phyloP scores from a whole-genome alignment of 768 basidiomycete genomes.

The Dentipellis sp. region DNA sequence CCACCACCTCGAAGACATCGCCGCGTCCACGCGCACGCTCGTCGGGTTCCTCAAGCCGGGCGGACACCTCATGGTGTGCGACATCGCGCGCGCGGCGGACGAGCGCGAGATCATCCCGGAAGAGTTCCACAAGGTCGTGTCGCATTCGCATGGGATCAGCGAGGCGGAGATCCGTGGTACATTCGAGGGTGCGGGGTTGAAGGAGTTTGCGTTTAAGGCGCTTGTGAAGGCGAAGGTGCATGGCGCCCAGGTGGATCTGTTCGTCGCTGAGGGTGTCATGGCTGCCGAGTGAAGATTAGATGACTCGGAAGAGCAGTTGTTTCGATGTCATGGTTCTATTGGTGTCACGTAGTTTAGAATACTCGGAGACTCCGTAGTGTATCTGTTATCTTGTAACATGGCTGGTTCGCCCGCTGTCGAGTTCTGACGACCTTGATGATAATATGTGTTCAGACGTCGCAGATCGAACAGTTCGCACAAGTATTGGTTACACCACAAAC shows the following conservation, averaged over 20 bases:
- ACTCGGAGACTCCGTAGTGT: too few species aligned
- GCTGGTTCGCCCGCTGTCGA: too few species aligned
- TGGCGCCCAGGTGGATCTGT: constrained; percentile 33
- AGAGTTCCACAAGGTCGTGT: constrained; percentile 32
- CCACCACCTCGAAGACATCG: constrained; percentile 48
- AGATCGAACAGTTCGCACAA: too few species aligned
- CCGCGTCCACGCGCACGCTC: constrained; percentile 43
- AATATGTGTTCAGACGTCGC: too few species aligned
- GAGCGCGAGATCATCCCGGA: constrained; percentile 22
- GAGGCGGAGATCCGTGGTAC: constrained; percentile 37
- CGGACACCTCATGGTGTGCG: constrained; percentile 51
- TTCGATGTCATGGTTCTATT: too few species aligned
- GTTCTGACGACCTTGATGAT: too few species aligned
- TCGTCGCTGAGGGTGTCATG: constrained; percentile 47
- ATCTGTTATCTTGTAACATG: too few species aligned
- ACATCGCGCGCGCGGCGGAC: constrained; percentile 31
- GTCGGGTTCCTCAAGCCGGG: constrained; percentile 51
- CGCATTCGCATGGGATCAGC: constrained; percentile 44
- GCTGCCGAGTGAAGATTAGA: not conserved
- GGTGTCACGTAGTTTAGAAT: too few species aligned
- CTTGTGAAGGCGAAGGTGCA: constrained; percentile 22
- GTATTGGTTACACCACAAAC: too few species aligned
- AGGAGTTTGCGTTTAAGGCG: constrained; percentile 30
- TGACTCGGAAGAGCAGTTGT: too few species aligned
- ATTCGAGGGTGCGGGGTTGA: constrained; percentile 47